A percentile compares a stretch with the other conserved stretches of the same genome.
phyloP scores from a whole-genome alignment of 768 basidiomycete genomes.

The Leccinum rimulosum region DNA sequence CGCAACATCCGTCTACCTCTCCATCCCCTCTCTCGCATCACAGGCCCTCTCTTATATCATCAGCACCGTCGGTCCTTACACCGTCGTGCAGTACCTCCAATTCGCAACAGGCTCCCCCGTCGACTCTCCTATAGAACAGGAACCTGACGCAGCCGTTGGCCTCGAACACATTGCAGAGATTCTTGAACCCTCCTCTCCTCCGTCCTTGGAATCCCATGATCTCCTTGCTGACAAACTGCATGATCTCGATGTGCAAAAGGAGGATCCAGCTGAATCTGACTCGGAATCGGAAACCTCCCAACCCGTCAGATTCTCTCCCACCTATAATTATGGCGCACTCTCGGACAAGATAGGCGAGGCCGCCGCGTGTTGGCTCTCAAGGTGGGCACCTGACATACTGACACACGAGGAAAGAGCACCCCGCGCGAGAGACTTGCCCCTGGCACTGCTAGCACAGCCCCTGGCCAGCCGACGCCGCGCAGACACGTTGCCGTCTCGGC shows the following conservation, averaged over 20 bases:
- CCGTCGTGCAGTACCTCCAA: slow-evolving; percentile 70
- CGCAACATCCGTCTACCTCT: slow-evolving; percentile 83
- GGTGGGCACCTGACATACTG: slow-evolving; percentile 86
- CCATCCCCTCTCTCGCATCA: slow-evolving; percentile 71
- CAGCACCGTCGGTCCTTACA: slow-evolving; percentile 74
- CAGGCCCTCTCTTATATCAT: slow-evolving; percentile 73
- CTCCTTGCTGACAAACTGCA: slow-evolving; percentile 30
- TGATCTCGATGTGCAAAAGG: slow-evolving; percentile 35
- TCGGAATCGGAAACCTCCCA: slow-evolving; percentile 27
- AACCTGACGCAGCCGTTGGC: slow-evolving; percentile 63
- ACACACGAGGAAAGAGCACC: slow-evolving; percentile 48
- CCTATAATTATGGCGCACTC: slow-evolving; percentile 80
- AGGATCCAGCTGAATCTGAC: slow-evolving; percentile 36
- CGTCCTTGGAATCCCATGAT: slow-evolving; percentile 17
- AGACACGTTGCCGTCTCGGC: slow-evolving; percentile 28
- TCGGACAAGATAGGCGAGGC: slow-evolving; percentile 92
- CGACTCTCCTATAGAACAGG: slow-evolving; percentile 38
- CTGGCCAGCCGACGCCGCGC: slow-evolving; percentile 26
- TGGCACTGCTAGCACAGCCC: slow-evolving; percentile 17
- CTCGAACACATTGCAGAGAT: slow-evolving; percentile 64
- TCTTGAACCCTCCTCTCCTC: slow-evolving; percentile 33
- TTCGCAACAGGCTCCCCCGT: slow-evolving; percentile 79
- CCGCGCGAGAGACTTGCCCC: slow-evolving; percentile 13
- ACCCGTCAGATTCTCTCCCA: slow-evolving; percentile 28
- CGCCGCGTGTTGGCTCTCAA: slow-evolving; percentile 79